Evolutionary conservation across 768 basidiomycete species (phyloP).

Genomic region (Tephrocybe rancida): DNA sequence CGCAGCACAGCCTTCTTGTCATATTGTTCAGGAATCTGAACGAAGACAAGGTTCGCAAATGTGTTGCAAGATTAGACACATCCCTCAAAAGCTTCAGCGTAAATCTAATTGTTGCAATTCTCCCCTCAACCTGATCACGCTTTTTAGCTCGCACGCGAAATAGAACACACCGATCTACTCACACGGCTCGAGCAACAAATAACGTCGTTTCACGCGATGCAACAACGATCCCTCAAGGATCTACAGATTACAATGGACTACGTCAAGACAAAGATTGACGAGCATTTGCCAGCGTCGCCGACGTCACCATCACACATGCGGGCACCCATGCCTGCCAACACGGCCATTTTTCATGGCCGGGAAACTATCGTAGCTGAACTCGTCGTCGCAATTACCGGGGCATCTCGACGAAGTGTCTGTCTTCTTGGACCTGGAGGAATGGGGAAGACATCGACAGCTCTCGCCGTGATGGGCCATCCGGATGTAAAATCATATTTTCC

Average conservation of each 20-base stretch:
- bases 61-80: conserved; percentile 1
- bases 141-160: too few species aligned
- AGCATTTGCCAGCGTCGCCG: not conserved
- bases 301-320: not conserved
- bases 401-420: conserved; percentile 17
- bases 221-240: not conserved
- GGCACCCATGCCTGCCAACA: conserved; percentile 13
- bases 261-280: conserved; percentile 5
- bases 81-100: conserved; percentile 12
- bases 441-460: conserved; percentile 39
- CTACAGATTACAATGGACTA: conserved; percentile 4
- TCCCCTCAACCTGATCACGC: too few species aligned
- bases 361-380: conserved; percentile 19
- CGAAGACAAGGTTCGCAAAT: not conserved
- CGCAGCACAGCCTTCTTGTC: conserved; percentile 2
- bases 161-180: too few species aligned
- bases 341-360: conserved; percentile 22
- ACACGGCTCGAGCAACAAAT: not conserved
- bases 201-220: not conserved
- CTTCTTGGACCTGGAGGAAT: conserved; percentile 36
- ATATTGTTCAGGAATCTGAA: conserved; percentile 2
- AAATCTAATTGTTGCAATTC: not conserved
- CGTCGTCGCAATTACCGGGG: conserved; percentile 5
- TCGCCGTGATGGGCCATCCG: conserved; percentile 30
- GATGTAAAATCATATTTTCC: conserved; percentile 23